phyloP scores from a whole-genome alignment of 208 protist genomes.

The Leishmania arabica region DNA sequence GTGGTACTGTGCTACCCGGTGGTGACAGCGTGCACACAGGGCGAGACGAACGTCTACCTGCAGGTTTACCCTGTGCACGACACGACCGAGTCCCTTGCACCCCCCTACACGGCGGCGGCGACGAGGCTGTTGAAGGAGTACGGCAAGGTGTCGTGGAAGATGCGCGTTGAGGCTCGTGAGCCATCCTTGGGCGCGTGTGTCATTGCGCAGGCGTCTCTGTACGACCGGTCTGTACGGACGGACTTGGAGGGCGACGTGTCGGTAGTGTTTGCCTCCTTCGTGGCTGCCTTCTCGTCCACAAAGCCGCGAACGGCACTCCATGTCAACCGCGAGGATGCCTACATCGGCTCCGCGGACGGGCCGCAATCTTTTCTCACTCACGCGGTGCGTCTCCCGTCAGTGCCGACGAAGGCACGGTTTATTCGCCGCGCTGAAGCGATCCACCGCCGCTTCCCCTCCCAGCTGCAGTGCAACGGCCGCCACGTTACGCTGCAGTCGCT shows the following conservation, averaged over 20 bases:
- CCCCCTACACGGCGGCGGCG: conserved; percentile 17
- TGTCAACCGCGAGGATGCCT: conserved; percentile 27
- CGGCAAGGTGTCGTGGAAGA: conserved; percentile 36
- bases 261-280: conserved; percentile 26
- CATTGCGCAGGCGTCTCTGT: conserved; percentile 23
- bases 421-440: conserved; percentile 24
- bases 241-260: conserved; percentile 50
- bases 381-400: conserved; percentile 33
- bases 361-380: conserved; percentile 41
- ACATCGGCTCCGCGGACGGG: conserved; percentile 36
- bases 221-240: conserved; percentile 37
- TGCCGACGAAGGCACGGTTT: conserved; percentile 23
- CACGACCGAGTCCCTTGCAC: conserved; percentile 27
- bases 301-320: conserved; percentile 2
- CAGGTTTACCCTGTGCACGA: conserved; percentile 34
- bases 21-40: conserved; percentile 26
- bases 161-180: conserved; percentile 29
- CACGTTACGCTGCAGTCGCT: conserved; percentile 35
- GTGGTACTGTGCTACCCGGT: conserved; percentile 29
- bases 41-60: conserved; percentile 32
- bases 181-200: conserved; percentile 22
- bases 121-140: conserved; percentile 30
- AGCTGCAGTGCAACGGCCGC: conserved; percentile 34
- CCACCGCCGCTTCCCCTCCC: conserved; percentile 18
- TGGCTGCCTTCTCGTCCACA: background rate